Percentiles rank a stretch among this genome's conserved stretches.
These are phyloP conservation scores for Hordeum vulgare DNA, from an alignment of 176 grass and related monocot genomes.

Conservation along the genomic window MorexV3_pseudomolecules_assembly NC_058524.1:477210684-477211183, in stretches of 20 bases:
- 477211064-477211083: conserved; percentile 25
- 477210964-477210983: neutral
- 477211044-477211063: neutral
- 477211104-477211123: conserved; percentile 7
- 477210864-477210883: no score
- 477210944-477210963: neutral
- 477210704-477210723: no score
- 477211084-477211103: conserved; percentile 20
- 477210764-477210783: no score
- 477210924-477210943: neutral
- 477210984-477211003: neutral
- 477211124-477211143: conserved; percentile 7
- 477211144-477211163: conserved; percentile 3
- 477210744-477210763: no score
- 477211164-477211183: neutral
- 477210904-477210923: neutral
- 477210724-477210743: no score
- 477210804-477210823: no score
- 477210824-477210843: no score
- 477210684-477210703: no score
- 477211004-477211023: neutral
- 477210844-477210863: no score
- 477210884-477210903: no score
- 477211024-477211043: neutral
- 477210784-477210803: no score